These are phyloP conservation scores for Hypoxylon crocopeplum DNA, from an alignment of 495 filamentous ascomycete genomes.

Conservation along the genomic window DNA sequence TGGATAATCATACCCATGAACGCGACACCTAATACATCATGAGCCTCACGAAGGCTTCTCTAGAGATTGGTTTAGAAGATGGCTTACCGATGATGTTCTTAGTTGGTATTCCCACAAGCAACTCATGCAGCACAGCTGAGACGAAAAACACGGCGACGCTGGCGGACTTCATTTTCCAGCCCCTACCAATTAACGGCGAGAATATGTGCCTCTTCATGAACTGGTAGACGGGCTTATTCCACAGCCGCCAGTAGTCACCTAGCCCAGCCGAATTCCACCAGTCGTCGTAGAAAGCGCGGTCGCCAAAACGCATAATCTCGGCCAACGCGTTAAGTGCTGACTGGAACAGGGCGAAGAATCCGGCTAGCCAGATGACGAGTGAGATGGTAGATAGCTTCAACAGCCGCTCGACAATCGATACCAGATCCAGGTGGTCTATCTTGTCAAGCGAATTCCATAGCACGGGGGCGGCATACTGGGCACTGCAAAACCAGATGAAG, in stretches of 20 bases:
- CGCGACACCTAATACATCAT: slow-evolving; percentile 74
- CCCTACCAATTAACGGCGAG: slow-evolving; percentile 80
- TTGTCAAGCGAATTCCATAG: slow-evolving; percentile 87
- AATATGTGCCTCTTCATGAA: slow-evolving; percentile 96
- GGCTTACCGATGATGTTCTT: slow-evolving; percentile 86
- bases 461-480: slow-evolving; percentile 91
- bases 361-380: slow-evolving; percentile 92
- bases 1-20: slow-evolving; percentile 94
- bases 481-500: slow-evolving; percentile 91
- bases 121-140: slow-evolving; percentile 86
- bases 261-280: slow-evolving; percentile 96
- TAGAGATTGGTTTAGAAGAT: background rate
- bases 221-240: slow-evolving; percentile 96
- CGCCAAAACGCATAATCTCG: slow-evolving; percentile 87
- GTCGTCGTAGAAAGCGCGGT: slow-evolving; percentile 92
- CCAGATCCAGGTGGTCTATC: slow-evolving; percentile 79
- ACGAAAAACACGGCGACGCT: slow-evolving; percentile 82
- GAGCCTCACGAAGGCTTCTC: no score
- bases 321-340: slow-evolving; percentile 87
- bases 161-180: slow-evolving; percentile 70
- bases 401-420: slow-evolving; percentile 82
- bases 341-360: slow-evolving; percentile 97
- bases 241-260: slow-evolving; percentile 90
- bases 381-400: slow-evolving; percentile 96
- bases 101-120: slow-evolving; percentile 92